Evolutionary conservation across 306 rosid species (phyloP), one percentile per base, ranked within the genome.

Genomic region (Ammopiptanthus mongolicus): DNA sequence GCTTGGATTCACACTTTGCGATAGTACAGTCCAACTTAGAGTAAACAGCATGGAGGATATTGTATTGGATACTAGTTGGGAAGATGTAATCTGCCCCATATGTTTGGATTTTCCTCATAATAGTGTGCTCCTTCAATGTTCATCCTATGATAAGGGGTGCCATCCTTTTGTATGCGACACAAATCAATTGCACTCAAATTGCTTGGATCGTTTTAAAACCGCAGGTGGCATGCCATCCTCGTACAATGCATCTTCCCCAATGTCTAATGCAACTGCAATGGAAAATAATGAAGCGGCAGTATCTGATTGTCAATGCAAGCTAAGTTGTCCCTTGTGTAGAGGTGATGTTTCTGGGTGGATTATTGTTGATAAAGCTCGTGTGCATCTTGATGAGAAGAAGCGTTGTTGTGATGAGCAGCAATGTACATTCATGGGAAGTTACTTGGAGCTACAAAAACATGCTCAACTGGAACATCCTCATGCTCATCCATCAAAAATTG

Each of bases 61-160:
- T 15, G 75, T 71, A 76, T 69, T 91, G 58, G 84, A 65, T 73
- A 77, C 83, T 42, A 81, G 76, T 8, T 91, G 88, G 97, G 90
- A 91, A 60, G 84, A 89, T 34, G 82, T 86, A 74, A 55, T 81
- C 75, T 91, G 97, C 80, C 89, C 97, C 17, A 89, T 91, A 81
- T 91, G 97, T 84, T 85, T 91, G 86, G 97, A 89, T 76, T 88
- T 85, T 68, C 97, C 97, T 66, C 97, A 89, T 80, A 89, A 89
- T 62, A 67, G 87, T 71, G 97, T 91, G 17, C 91, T 91, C 57
- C 93, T 91, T 23, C 96, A 83, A 36, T 91, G 97, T 78, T 87
- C 97, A 33, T 89, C 93, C n/a, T 86, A 81, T 68, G 81, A 85
- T 79, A 90, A 85, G 58, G 97, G 97, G 47, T 91, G 97, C 18